Evolutionary conservation across 331 rosid species (phyloP).

Genomic region (Rhamnella rubrinervis): DNA sequence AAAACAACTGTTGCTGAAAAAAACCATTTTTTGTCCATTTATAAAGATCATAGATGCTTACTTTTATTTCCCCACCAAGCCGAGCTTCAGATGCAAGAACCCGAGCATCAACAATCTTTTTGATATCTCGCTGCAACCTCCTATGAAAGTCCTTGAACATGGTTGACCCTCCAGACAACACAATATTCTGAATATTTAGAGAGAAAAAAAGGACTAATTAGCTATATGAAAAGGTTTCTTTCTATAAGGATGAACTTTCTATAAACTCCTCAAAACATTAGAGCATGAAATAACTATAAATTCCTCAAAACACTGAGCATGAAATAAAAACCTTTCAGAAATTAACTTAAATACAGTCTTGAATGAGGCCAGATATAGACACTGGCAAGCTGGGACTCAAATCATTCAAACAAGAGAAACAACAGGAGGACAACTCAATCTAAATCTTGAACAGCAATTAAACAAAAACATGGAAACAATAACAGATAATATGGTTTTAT

Average conservation of each 20-base stretch:
- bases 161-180: constrained; percentile 97
- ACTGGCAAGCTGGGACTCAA: background rate
- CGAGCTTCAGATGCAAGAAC: constrained; percentile 84
- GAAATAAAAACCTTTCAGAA: background rate
- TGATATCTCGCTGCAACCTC: constrained; percentile 96
- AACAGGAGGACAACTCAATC: background rate
- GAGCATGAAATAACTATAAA: background rate
- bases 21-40: background rate
- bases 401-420: background rate
- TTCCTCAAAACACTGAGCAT: background rate
- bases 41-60: constrained; percentile 28
- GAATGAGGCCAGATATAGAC: background rate
- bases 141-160: constrained; percentile 98
- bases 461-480: background rate
- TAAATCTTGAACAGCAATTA: background rate
- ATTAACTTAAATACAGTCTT: background rate
- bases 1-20: background rate
- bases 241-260: background rate
- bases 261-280: no score
- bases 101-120: constrained; percentile 92
- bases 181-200: constrained; percentile 67
- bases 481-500: background rate
- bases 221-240: background rate
- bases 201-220: constrained; percentile 2
- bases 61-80: constrained; percentile 72